Base-by-base conservation (phyloP, 768 basidiomycete genomes). In the Exidia glandulosa region DNA sequence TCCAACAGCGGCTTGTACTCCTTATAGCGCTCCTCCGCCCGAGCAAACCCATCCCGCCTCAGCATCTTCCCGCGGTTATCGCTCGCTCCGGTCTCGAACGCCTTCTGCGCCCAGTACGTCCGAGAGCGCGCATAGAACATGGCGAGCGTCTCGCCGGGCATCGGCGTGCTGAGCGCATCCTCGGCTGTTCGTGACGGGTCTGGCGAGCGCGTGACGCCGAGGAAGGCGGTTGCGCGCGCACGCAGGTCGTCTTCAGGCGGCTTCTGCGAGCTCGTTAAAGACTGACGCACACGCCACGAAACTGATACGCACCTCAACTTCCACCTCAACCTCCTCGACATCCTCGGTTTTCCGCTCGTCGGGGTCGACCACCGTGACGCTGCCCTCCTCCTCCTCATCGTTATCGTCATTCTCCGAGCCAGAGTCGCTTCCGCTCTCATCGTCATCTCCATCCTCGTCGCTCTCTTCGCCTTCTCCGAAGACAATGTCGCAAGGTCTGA, bases 61-160 rank as follows among this genome's bases (percentile, higher is more conserved):
- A 94, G 74, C 66, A 84, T 75, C 70, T 95, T 94, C 6, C 92
- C 92, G 4, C 83, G 80, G 62, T 79, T 84, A 33, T 84, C 85
- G 58, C 76, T 83, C 13, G 70, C 61, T n/a, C 30, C 59, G 34
- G 58, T 72, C 25, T 70, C 72, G 58, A 82, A 77, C 10, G 88
- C 90, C 65, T 83, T 86, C 63, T 83, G 82, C 0, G 87, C 78
- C 92, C 93, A 94, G 66, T 85, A 84, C 86, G 65, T 69, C 87
- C 89, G 81, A 19, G 87, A 85, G 7, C 91, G 82, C 4, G 86
- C 83, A 65, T 92, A 94, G 69, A 94, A 94, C 71, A 79, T 77
- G 0, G 90, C 85, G 7, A 94, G 72, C 0, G 87, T 88, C 70
- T 95, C 93, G 12, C 90, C 90, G 0, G 90, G 90, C 2, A 87